Conservation (phyloP, 768 basidiomycete species). For the Boletus sp. region DNA sequence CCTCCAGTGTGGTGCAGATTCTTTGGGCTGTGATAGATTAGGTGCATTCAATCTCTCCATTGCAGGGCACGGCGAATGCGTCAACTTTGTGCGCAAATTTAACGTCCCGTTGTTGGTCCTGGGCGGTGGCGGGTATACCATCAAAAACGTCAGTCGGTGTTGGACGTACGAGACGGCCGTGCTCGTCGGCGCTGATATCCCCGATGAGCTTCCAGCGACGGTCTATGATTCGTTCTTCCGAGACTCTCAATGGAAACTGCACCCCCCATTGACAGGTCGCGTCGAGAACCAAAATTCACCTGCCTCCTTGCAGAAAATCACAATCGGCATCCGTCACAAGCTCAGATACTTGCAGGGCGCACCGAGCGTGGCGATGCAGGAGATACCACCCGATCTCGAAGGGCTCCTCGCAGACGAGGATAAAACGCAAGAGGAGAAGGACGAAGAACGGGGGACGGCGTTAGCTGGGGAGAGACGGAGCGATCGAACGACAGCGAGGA, state of each 20-base stretch:
- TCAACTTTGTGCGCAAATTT: slow-evolving; percentile 93
- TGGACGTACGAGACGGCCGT: slow-evolving; percentile 99
- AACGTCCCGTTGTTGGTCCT: slow-evolving; percentile 87
- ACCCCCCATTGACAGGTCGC: slow-evolving; percentile 86
- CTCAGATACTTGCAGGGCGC: slow-evolving; percentile 91
- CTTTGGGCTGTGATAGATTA: slow-evolving; percentile 88
- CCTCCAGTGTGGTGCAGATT: slow-evolving; percentile 96
- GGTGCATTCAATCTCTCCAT: slow-evolving; percentile 98
- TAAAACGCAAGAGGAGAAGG: slow-evolving; percentile 60
- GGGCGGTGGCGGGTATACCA: slow-evolving; percentile 95
- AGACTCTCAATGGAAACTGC: slow-evolving; percentile 88
- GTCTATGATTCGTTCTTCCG: slow-evolving; percentile 92
- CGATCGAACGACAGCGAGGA: slow-evolving; percentile 52
- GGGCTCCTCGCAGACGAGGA: slow-evolving; percentile 75
- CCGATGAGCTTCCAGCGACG: slow-evolving; percentile 84
- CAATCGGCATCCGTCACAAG: slow-evolving; percentile 81
- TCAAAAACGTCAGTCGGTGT: slow-evolving; percentile 96
- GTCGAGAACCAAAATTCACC: slow-evolving; percentile 92
- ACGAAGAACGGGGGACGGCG: slow-evolving; percentile 61
- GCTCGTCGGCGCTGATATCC: slow-evolving; percentile 76
- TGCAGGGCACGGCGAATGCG: slow-evolving; percentile 96
- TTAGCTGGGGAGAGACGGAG: slow-evolving; percentile 49
- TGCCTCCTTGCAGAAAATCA: slow-evolving; percentile 80
- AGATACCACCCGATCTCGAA: slow-evolving; percentile 89
- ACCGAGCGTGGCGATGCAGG: slow-evolving; percentile 95